Conservation (phyloP, 148 eudicot species). For the Amaranthus hypochondriacus region DNA sequence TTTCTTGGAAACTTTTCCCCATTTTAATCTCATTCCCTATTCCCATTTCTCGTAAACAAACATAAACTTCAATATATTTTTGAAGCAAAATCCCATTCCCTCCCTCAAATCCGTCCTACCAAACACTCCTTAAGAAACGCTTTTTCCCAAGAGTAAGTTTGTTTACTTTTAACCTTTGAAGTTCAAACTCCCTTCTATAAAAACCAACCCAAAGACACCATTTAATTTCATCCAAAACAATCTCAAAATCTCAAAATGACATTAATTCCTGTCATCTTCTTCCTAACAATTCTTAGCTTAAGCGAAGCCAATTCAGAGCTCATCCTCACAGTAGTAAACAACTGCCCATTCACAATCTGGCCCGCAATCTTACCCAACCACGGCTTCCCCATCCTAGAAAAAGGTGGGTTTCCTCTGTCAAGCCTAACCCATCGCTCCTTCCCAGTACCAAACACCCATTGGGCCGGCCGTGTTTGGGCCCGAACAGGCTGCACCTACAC, state of each 20-base stretch:
- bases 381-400: slow-evolving; percentile 65
- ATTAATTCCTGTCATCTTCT: slow-evolving; percentile 15
- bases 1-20: too few species aligned
- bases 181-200: too few species aligned
- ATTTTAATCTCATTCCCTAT: too few species aligned
- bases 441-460: slow-evolving; percentile 69
- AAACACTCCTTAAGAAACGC: too few species aligned
- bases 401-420: slow-evolving; percentile 74
- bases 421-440: slow-evolving; percentile 83
- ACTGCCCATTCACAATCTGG: slow-evolving; percentile 94
- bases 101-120: too few species aligned
- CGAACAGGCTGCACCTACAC: slow-evolving; percentile 59
- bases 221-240: too few species aligned
- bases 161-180: too few species aligned
- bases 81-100: too few species aligned
- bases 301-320: slow-evolving; percentile 38
- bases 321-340: slow-evolving; percentile 73
- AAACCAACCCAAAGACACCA: too few species aligned
- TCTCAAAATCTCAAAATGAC: slow-evolving; percentile 4
- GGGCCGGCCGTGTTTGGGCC: slow-evolving; percentile 98
- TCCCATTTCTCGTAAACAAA: too few species aligned
- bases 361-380: slow-evolving; percentile 91
- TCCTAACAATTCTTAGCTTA: slow-evolving; percentile 27
- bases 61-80: too few species aligned
- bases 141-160: too few species aligned